Conservation (phyloP, 148 eudicot genomes). For the Amaranthus palmeri region DNA sequence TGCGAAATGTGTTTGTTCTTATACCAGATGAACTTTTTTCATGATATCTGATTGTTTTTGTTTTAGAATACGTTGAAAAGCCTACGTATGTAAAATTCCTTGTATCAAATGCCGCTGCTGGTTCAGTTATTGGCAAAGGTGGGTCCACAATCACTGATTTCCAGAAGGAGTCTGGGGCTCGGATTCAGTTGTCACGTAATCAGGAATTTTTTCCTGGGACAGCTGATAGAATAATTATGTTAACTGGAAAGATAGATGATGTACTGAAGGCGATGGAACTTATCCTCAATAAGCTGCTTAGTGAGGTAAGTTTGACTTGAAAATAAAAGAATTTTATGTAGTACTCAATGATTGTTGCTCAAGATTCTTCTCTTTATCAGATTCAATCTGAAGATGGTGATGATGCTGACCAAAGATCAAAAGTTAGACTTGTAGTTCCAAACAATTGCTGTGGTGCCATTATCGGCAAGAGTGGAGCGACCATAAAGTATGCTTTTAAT, state of each 20-base stretch:
- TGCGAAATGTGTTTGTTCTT: not conserved
- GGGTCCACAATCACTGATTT: constrained; percentile 88
- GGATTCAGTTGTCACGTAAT: constrained; percentile 95
- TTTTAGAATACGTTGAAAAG: constrained; percentile 50
- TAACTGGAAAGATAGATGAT: constrained; percentile 71
- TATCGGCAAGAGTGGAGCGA: constrained; percentile 93
- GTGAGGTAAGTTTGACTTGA: constrained; percentile 50
- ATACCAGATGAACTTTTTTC: not conserved
- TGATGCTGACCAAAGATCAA: constrained; percentile 56
- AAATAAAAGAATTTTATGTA: not conserved
- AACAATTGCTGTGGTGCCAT: constrained; percentile 96
- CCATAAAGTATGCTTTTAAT: constrained; percentile 58
- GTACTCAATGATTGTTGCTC: constrained; percentile 5
- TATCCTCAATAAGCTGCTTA: constrained; percentile 65
- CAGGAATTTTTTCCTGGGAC: constrained; percentile 93
- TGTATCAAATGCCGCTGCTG: constrained; percentile 94
- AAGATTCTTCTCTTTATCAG: constrained; percentile 32
- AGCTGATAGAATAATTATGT: constrained; percentile 84
- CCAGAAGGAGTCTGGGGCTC: constrained; percentile 87
- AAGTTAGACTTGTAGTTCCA: constrained; percentile 78
- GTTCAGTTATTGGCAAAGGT: constrained; percentile 93
- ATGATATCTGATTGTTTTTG: not conserved
- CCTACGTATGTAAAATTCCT: constrained; percentile 70
- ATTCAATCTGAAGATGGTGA: constrained; percentile 68
- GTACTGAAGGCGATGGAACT: constrained; percentile 81